Evolutionary conservation across 2,329 filamentous ascomycete species (phyloP), one percentile per base, ranked within the genome.

Genomic region (Ascochyta lentis): DNA sequence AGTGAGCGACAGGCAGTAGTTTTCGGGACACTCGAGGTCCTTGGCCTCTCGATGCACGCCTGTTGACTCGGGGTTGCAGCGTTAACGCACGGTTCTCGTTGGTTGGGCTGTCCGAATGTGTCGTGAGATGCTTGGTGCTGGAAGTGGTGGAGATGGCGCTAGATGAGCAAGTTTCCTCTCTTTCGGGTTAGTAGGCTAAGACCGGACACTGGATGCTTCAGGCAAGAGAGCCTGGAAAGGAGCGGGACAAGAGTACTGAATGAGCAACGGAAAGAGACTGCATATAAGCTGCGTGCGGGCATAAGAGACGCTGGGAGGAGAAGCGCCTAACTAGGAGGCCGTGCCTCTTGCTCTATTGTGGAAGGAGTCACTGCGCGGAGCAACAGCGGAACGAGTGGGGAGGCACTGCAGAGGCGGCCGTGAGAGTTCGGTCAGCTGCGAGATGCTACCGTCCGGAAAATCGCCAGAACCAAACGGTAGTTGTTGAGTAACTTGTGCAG

Each of bases 41-140:
- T 44, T 56, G 54, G 50, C 51, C 54, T 59, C 54, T 59, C 52
- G 52, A 49, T 54, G 54, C 40, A 54, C 39, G 51, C 55, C 58
- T 60, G 49, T 57, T 49, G 45, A 56, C 49, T 56, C 56, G 54
- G 59, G 53, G 5, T 23, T 45, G 54, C 49, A 58, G 55, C 61
- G 59, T 51, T 55, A 60, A 62, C 53, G 61, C 59, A 62, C 60
- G 59, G 60, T 54, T 46, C 49, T 61, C 56, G 60, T 56, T 66
- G 52, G 60, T 58, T 51, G 58, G 58, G 51, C 52, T 59, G 57
- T 48, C 52, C 53, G 45, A 46, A 54, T 52, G 49, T 60, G 60
- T 63, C 42, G 60, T 61, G 60, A 56, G 61, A 51, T 60, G 60
- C 22, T 49, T 55, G 61, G 49, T 60, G 60, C 22, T 49, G 48